Base-by-base conservation (phyloP, 306 rosid genomes). In the Sicyos edulis region DNA sequence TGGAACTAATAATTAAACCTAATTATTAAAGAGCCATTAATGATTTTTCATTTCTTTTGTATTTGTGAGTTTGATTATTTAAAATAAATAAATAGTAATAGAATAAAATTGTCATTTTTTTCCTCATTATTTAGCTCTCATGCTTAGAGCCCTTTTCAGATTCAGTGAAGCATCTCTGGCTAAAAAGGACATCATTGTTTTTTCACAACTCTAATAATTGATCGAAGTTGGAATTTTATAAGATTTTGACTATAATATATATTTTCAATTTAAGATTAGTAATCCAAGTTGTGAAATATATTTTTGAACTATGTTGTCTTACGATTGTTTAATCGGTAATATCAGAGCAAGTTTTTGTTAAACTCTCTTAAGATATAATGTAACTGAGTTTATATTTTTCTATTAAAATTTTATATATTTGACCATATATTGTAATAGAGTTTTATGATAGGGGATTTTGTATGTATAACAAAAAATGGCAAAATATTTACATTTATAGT, bases 91-190 rank as follows among this genome's bases (percentile, higher is more conserved):
- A 19, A 17, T 0, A 44, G 9, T 1, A 54, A 29, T 55, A 55
- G 14, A 55, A 55, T 20, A 13, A 55, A 55, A 55, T 20, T 55
- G 29, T 13, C 11, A 54, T 7, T 8, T 54, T 54, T 54, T 54
- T 2, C 8, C 6, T 26, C 32, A 26, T 26, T 26, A 26, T 26
- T 26, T 26, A 26, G 32, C 32, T 26, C 61, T 56, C 14, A 56
- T 53, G 58, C 19, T 54, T 21, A 54, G 29, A 54, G 29, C 60
- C 32, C 32, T 56, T 21, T 56, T 56, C 32, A 20, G 62, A 57
- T 57, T 57, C 26, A 21, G 34, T 57, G 62, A 29, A 22, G 37
- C 62, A 57, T 57, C 62, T 57, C 62, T 10, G 22, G 62, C 62
- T 24, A 10, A 57, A 21, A 53, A 53, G 16, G 34, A 22, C 16